A percentile compares a stretch with the other conserved stretches of the same genome.
These are phyloP conservation scores for Decorospora gaudefroyi DNA, from an alignment of 2,329 filamentous ascomycete species.

Conservation along the genomic window DNA sequence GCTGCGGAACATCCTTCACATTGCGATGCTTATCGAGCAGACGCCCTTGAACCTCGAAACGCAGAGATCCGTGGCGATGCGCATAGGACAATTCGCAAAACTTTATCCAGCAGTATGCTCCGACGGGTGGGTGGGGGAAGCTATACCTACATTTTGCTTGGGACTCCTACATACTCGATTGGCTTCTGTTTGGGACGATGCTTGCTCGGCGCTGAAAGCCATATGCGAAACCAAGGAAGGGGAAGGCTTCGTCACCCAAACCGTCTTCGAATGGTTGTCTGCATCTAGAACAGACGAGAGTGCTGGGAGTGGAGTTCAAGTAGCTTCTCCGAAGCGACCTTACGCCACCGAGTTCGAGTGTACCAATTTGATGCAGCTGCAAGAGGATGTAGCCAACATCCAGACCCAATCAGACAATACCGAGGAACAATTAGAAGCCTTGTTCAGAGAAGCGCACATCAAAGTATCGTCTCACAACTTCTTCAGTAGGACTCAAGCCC, in stretches of 20 bases:
- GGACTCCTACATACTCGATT: constrained; percentile 86
- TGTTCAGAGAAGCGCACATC: constrained; percentile 68
- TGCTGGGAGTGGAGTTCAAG: constrained; percentile 9
- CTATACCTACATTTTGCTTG: constrained; percentile 82
- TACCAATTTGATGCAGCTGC: constrained; percentile 67
- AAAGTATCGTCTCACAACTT: constrained; percentile 56
- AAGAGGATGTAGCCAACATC: constrained; percentile 24
- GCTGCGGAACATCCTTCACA: constrained; percentile 58
- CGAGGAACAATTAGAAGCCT: constrained; percentile 61
- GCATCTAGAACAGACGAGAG: constrained; percentile 17
- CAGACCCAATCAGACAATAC: constrained; percentile 23
- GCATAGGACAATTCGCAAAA: constrained; percentile 75
- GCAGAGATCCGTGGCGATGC: constrained; percentile 77
- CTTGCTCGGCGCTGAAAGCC: constrained; percentile 73
- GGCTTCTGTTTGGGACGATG: constrained; percentile 85
- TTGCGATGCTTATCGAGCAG: constrained; percentile 79
- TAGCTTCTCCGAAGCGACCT: constrained; percentile 25
- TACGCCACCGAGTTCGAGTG: constrained; percentile 80
- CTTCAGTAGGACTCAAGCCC: constrained; percentile 73
- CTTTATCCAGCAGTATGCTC: constrained; percentile 64
- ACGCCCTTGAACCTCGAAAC: constrained; percentile 77
- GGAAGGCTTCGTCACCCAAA: constrained; percentile 70
- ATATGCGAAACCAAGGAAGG: constrained; percentile 72
- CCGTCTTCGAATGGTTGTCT: constrained; percentile 77
- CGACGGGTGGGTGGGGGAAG: constrained; percentile 68